These are phyloP conservation scores for Chaetomium strumarium DNA, from an alignment of 2,329 filamentous ascomycete species.

Conservation along the genomic window DNA sequence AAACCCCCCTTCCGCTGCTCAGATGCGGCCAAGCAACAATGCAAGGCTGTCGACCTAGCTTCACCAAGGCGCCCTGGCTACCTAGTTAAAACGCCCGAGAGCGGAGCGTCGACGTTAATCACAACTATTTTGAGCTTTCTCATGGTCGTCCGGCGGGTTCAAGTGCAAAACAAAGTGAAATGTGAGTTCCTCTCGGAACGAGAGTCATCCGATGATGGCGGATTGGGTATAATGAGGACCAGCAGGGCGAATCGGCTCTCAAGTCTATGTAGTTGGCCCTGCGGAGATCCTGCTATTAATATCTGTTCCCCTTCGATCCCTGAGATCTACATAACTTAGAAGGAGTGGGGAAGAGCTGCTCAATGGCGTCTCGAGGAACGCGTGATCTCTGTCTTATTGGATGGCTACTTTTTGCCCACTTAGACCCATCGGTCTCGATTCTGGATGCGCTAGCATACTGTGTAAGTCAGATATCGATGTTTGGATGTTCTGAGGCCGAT, in stretches of 20 bases:
- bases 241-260: neutral
- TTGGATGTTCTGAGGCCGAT: no score
- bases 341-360: slow-evolving; percentile 5
- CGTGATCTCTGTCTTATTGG: slow-evolving; percentile 1
- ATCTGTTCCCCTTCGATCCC: slow-evolving; percentile 7
- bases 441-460: no score
- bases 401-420: neutral
- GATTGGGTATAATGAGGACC: neutral
- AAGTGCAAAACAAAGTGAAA: neutral
- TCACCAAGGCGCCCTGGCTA: neutral
- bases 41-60: neutral
- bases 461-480: no score
- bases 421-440: neutral
- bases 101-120: neutral
- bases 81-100: neutral
- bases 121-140: neutral
- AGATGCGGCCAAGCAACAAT: neutral
- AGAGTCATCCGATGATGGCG: neutral
- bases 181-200: neutral
- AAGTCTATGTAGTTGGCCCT: neutral
- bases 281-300: slow-evolving; percentile 10
- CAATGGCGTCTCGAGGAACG: neutral
- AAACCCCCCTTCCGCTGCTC: neutral
- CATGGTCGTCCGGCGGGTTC: neutral
- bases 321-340: slow-evolving; percentile 6